Percentiles rank a stretch among this genome's conserved stretches.
Conservation (phyloP, 1,139 yeast genomes). For the Pichia sp. region DNA sequence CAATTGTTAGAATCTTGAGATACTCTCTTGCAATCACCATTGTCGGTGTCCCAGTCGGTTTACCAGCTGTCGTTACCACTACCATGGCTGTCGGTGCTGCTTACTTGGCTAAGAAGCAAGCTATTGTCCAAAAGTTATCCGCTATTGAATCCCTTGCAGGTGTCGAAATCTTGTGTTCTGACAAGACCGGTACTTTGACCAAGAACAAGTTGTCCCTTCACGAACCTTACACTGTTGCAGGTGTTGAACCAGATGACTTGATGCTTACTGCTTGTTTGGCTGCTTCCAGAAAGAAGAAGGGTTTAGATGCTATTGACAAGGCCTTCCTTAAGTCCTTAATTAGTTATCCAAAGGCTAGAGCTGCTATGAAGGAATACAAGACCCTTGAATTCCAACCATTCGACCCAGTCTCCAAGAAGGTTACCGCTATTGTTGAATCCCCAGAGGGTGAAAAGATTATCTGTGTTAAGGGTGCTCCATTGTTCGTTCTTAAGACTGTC, state of each 20-base stretch:
- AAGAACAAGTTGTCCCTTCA: conserved; percentile 93
- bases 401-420: conserved; percentile 97
- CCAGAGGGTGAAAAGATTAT: conserved; percentile 95
- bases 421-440: conserved; percentile 88
- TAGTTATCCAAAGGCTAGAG: conserved; percentile 86
- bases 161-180: conserved; percentile 98
- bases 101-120: conserved; percentile 96
- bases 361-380: conserved; percentile 92
- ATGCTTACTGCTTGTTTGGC: conserved; percentile 98
- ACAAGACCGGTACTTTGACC: conserved; percentile 98
- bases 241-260: conserved; percentile 95
- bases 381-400: conserved; percentile 94
- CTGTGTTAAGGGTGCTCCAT: conserved; percentile 98
- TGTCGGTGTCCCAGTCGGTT: conserved; percentile 99
- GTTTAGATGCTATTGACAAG: conserved; percentile 96
- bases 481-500: conserved; percentile 89
- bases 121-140: conserved; percentile 95
- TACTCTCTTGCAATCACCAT: conserved; percentile 96
- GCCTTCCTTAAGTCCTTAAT: conserved; percentile 92
- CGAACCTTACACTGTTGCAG: conserved; percentile 99
- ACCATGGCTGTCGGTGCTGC: conserved; percentile 99
- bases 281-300: conserved; percentile 98
- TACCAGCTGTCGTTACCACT: conserved; percentile 98
- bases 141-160: conserved; percentile 94
- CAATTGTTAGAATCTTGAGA: conserved; percentile 86